A percentile compares a stretch with the other conserved stretches of the same genome.
Conservation (phyloP, 1,139 yeast genomes). For the Yamadazyma jaroonii region DNA sequence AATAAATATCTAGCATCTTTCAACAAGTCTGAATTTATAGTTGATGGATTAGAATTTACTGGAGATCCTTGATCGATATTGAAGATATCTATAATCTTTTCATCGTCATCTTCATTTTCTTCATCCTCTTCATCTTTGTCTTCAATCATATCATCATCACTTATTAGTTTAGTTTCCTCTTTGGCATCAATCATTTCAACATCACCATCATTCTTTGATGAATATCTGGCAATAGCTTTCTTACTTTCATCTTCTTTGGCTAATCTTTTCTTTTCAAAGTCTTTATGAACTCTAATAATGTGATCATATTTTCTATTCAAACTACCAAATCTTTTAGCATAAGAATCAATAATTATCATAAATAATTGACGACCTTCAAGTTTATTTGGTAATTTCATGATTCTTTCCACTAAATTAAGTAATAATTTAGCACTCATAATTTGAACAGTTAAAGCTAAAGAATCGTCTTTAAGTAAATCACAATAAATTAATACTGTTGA, state of each 20-base stretch:
- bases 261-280: constrained; percentile 44
- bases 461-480: constrained; percentile 73
- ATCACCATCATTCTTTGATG: constrained; percentile 22
- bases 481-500: constrained; percentile 85
- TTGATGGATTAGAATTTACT: constrained; percentile 27
- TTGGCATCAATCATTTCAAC: constrained; percentile 10
- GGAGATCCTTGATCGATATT: constrained; percentile 42
- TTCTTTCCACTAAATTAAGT: constrained; percentile 83
- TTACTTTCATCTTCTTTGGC: constrained; percentile 44
- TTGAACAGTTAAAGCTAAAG: constrained; percentile 87
- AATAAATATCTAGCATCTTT: constrained; percentile 87
- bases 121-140: constrained; percentile 18
- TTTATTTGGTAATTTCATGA: constrained; percentile 78
- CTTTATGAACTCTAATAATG: constrained; percentile 61
- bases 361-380: constrained; percentile 82
- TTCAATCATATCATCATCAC: constrained; percentile 10
- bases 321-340: constrained; percentile 77
- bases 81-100: constrained; percentile 31
- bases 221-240: constrained; percentile 40
- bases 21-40: constrained; percentile 57
- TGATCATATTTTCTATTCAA: constrained; percentile 70
- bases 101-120: constrained; percentile 17
- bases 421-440: constrained; percentile 94
- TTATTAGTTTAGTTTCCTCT: not conserved
- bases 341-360: constrained; percentile 81